Conservation (phyloP, 2,329 filamentous ascomycete species). For the Aureobasidium melanogenum region DNA sequence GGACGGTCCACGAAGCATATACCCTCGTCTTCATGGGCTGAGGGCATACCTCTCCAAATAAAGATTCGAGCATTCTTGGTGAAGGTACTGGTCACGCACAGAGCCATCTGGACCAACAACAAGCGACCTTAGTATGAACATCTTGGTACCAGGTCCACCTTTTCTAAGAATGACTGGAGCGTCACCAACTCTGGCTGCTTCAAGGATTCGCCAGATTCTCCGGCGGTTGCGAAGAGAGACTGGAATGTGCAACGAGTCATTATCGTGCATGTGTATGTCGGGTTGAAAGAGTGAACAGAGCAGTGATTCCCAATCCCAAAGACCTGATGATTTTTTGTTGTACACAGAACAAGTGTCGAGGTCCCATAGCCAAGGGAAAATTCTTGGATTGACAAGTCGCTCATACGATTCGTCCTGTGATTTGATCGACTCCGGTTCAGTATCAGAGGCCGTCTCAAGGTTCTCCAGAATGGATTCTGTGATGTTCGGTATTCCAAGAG, state of each 20-base stretch:
- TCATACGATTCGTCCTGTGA: neutral
- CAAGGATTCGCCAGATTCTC: neutral
- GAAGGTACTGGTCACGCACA: too few relatives aligned
- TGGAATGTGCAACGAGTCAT: neutral
- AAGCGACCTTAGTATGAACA: too few relatives aligned
- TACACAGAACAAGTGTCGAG: neutral
- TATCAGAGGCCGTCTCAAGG: neutral
- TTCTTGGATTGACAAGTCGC: neutral
- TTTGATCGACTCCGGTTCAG: neutral
- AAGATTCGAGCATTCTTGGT: too few relatives aligned
- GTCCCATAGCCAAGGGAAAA: neutral
- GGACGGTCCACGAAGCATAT: too few relatives aligned
- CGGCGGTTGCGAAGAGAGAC: neutral
- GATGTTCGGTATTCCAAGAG: neutral
- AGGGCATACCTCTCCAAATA: too few relatives aligned
- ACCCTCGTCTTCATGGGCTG: too few relatives aligned
- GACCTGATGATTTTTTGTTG: neutral
- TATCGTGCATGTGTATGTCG: neutral
- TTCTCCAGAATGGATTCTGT: neutral
- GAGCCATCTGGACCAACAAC: too few relatives aligned
- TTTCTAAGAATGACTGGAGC: neutral
- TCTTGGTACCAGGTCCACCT: too few relatives aligned
- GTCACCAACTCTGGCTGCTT: neutral
- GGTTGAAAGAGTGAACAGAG: neutral
- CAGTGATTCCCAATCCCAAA: neutral